A percentile compares a stretch with the other conserved stretches of the same genome.
phyloP scores from a whole-genome alignment of 371 early-diverging fungal species.

The Mucor sp. region DNA sequence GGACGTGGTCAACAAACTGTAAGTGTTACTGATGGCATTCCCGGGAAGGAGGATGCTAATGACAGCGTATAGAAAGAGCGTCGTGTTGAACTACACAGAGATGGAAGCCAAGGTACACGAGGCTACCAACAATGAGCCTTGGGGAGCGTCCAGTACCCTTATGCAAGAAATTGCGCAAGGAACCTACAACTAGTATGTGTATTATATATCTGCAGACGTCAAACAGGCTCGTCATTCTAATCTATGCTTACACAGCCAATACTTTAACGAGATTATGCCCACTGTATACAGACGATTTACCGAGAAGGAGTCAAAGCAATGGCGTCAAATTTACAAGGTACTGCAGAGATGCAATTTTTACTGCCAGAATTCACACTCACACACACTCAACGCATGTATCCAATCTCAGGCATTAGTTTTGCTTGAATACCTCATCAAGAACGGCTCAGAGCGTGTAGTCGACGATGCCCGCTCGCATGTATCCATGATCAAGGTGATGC shows the following conservation, averaged over 20 bases:
- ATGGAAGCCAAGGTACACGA: constrained; percentile 88
- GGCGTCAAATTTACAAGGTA: constrained; percentile 93
- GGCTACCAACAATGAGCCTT: constrained; percentile 82
- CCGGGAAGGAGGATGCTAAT: neutral
- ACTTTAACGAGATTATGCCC: constrained; percentile 93
- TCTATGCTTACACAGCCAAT: constrained; percentile 55
- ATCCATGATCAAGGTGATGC: constrained; percentile 82
- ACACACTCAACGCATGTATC: neutral
- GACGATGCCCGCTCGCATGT: constrained; percentile 86
- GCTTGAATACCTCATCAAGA: constrained; percentile 92
- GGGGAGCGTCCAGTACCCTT: constrained; percentile 92
- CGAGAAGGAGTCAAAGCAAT: constrained; percentile 81
- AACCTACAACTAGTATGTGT: constrained; percentile 73
- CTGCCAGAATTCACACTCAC: neutral
- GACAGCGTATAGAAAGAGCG: constrained; percentile 55
- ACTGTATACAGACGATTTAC: constrained; percentile 85
- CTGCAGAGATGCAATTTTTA: neutral
- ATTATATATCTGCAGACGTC: neutral
- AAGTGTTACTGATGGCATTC: constrained; percentile 13
- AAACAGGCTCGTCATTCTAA: neutral
- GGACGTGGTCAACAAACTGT: constrained; percentile 74
- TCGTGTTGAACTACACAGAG: constrained; percentile 83
- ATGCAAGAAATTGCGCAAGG: constrained; percentile 90
- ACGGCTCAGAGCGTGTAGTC: constrained; percentile 92
- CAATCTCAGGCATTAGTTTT: constrained; percentile 76